phyloP scores from a whole-genome alignment of 2,329 filamentous ascomycete genomes.

The Plenodomus tracheiphilus region DNA sequence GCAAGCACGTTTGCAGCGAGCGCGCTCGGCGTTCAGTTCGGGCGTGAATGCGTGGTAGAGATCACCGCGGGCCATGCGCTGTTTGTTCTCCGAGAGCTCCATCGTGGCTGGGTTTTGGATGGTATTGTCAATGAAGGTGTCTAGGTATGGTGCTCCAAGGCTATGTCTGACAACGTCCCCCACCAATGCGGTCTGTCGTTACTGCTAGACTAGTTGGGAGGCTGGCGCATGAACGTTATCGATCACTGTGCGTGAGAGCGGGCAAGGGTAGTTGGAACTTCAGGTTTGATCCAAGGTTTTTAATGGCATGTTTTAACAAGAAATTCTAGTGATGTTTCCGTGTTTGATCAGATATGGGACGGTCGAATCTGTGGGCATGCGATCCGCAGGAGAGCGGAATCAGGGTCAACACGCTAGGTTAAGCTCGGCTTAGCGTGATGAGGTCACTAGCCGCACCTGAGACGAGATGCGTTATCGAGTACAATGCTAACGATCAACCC shows the following conservation, averaged over 20 bases:
- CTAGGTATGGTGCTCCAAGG: no score
- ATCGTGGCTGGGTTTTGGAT: constrained; percentile 8
- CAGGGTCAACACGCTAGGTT: constrained; percentile 1
- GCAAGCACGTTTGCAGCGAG: constrained; percentile 65
- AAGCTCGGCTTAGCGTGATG: neutral
- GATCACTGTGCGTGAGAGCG: no score
- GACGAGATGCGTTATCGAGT: constrained; percentile 1
- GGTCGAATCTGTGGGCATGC: neutral
- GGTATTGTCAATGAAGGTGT: neutral
- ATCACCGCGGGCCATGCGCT: constrained; percentile 66
- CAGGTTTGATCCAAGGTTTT: no score
- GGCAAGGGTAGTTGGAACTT: no score
- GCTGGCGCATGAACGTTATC: no score
- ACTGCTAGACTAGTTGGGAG: no score
- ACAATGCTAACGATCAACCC: constrained; percentile 7
- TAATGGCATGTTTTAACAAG: no score
- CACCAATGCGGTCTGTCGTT: no score
- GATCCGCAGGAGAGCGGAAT: neutral
- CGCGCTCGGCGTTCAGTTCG: constrained; percentile 65
- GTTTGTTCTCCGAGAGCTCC: constrained; percentile 42
- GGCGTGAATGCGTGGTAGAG: constrained; percentile 76
- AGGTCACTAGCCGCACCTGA: neutral
- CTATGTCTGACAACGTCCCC: no score
- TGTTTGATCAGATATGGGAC: no score
- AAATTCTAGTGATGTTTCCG: no score